Conservation (phyloP, 2,329 filamentous ascomycete species). For the Sarocladiaceae sp. region DNA sequence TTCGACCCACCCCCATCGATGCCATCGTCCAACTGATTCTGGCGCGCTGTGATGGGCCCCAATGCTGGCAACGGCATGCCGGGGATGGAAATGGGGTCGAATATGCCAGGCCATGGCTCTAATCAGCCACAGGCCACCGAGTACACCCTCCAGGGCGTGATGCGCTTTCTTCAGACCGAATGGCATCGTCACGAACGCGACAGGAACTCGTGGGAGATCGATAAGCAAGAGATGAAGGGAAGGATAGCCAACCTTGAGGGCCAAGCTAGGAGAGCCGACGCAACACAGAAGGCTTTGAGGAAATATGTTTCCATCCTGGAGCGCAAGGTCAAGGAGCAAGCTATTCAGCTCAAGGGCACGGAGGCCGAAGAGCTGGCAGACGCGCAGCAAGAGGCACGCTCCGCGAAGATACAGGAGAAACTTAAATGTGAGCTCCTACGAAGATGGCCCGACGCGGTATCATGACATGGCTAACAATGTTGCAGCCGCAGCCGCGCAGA, state of each 20-base stretch:
- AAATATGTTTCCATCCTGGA: constrained; percentile 90
- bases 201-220: constrained; percentile 97
- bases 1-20: constrained; percentile 4
- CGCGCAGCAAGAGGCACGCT: constrained; percentile 39
- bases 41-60: constrained; percentile 37
- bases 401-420: constrained; percentile 52
- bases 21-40: not conserved
- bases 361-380: constrained; percentile 31
- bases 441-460: constrained; percentile 13
- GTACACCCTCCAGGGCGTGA: constrained; percentile 71
- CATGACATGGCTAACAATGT: not conserved
- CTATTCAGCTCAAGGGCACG: constrained; percentile 59
- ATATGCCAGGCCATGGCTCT: constrained; percentile 40
- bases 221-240: constrained; percentile 97
- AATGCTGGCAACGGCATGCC: constrained; percentile 41
- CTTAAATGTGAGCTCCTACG: constrained; percentile 44
- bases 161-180: constrained; percentile 98
- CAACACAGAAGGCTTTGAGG: constrained; percentile 81
- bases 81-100: constrained; percentile 40
- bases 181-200: constrained; percentile 99
- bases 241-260: constrained; percentile 94
- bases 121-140: constrained; percentile 56
- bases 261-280: constrained; percentile 79
- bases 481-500: constrained; percentile 20
- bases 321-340: constrained; percentile 79